phyloP scores from a whole-genome alignment of 345 rosid species.

The Brassica cretica region DNA sequence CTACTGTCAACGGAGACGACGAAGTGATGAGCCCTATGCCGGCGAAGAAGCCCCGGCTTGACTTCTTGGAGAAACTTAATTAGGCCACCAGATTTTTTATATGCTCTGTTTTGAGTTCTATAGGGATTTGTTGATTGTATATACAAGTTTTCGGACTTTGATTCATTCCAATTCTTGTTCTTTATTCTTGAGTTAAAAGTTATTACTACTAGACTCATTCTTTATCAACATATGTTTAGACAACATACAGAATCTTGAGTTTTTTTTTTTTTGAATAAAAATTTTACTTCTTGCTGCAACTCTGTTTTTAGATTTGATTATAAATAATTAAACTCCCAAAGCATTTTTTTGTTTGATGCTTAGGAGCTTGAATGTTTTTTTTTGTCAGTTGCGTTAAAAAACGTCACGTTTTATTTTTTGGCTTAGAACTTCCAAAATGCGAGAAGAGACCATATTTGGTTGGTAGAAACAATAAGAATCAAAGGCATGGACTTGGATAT shows the following conservation, averaged over 20 bases:
- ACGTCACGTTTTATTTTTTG: background rate
- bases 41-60: constrained; percentile 47
- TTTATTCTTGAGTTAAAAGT: background rate
- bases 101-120: background rate
- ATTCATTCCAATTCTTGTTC: constrained; percentile 16
- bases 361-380: background rate
- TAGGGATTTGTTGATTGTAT: constrained; percentile 32
- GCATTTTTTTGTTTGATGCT: background rate
- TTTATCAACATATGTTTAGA: background rate
- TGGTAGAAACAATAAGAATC: background rate
- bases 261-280: constrained; percentile 1
- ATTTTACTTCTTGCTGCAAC: background rate
- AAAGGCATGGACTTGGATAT: background rate
- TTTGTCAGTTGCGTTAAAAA: background rate
- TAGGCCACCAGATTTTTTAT: background rate
- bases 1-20: constrained; percentile 40
- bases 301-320: background rate
- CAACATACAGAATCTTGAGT: background rate
- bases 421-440: background rate
- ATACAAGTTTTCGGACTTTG: constrained; percentile 21
- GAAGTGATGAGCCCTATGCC: constrained; percentile 61
- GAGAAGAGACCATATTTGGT: background rate
- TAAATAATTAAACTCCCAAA: background rate
- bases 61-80: background rate
- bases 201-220: background rate